Evolutionary conservation across 2,329 filamentous ascomycete genomes (phyloP).

Genomic region (Fonsecaea erecta): DNA sequence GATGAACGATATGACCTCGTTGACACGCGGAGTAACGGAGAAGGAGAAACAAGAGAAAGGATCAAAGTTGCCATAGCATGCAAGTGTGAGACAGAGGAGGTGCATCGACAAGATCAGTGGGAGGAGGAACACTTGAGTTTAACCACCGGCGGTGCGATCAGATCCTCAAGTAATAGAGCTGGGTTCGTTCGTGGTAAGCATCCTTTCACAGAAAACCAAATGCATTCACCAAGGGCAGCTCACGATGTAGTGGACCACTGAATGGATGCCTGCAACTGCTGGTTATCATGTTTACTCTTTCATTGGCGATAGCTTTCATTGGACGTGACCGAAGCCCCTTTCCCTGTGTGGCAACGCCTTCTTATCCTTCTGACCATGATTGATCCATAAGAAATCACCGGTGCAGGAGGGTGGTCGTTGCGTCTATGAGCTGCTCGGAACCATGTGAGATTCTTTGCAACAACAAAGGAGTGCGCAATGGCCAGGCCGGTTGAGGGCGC

Average conservation of each 20-base stretch:
- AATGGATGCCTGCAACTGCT: constrained; percentile 8
- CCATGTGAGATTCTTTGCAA: not conserved
- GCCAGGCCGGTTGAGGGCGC: not conserved
- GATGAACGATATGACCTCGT: constrained; percentile 11
- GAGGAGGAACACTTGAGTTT: not conserved
- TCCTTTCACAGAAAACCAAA: not conserved
- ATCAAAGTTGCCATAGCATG: constrained; percentile 2
- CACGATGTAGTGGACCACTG: not conserved
- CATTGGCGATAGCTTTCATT: constrained; percentile 9
- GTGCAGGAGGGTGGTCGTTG: not conserved
- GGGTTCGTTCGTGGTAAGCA: not conserved
- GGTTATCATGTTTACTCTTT: constrained; percentile 6
- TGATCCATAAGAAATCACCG: constrained; percentile 6
- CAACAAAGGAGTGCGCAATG: not conserved
- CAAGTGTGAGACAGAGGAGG: not conserved
- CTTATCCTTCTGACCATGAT: not conserved
- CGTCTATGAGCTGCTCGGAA: not conserved
- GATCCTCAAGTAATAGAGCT: not conserved
- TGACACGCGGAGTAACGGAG: constrained; percentile 3
- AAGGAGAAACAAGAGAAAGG: constrained; percentile 8
- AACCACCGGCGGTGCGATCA: not conserved
- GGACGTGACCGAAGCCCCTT: constrained; percentile 6
- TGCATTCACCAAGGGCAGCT: not conserved
- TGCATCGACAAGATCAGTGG: not conserved
- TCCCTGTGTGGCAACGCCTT: constrained; percentile 5